These are phyloP conservation scores for Rhodotorula sp. DNA, from an alignment of 1,284 basidiomycete species.

Conservation along the genomic window DNA sequence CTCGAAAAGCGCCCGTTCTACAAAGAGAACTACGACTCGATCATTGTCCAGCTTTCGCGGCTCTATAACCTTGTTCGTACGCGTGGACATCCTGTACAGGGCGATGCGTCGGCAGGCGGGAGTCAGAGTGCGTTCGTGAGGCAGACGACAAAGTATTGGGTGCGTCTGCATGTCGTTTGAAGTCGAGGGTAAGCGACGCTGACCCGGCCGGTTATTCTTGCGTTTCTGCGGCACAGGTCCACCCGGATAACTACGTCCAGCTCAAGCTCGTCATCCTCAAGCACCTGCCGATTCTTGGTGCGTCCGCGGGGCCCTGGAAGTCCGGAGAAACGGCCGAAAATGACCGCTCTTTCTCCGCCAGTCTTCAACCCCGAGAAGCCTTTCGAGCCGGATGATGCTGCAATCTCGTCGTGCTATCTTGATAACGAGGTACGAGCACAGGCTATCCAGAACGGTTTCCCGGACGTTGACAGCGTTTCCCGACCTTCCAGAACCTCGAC, in stretches of 20 bases:
- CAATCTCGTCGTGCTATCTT: constrained; percentile 58
- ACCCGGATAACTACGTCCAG: constrained; percentile 89
- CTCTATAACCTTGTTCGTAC: constrained; percentile 95
- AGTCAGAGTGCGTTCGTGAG: constrained; percentile 94
- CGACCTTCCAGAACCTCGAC: constrained; percentile 65
- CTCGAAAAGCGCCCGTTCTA: constrained; percentile 95
- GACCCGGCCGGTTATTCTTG: neutral
- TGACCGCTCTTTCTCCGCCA: constrained; percentile 47
- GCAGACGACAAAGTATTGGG: constrained; percentile 99
- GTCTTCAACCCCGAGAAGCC: constrained; percentile 97
- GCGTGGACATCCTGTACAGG: constrained; percentile 87
- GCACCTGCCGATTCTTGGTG: constrained; percentile 87
- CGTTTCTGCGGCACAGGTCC: constrained; percentile 59
- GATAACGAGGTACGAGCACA: constrained; percentile 59
- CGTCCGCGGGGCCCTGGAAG: constrained; percentile 34
- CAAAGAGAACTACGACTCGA: constrained; percentile 68
- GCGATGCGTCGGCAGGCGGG: constrained; percentile 90
- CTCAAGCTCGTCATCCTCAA: constrained; percentile 91
- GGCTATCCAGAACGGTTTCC: constrained; percentile 91
- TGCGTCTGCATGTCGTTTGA: neutral
- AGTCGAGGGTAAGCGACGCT: neutral
- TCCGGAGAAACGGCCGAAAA: constrained; percentile 14
- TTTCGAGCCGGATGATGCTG: constrained; percentile 83
- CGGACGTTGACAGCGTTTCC: constrained; percentile 71
- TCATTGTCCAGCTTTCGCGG: constrained; percentile 95